Base-by-base conservation (phyloP, 208 protist genomes). In the Leishmania guyanensis region DNA sequence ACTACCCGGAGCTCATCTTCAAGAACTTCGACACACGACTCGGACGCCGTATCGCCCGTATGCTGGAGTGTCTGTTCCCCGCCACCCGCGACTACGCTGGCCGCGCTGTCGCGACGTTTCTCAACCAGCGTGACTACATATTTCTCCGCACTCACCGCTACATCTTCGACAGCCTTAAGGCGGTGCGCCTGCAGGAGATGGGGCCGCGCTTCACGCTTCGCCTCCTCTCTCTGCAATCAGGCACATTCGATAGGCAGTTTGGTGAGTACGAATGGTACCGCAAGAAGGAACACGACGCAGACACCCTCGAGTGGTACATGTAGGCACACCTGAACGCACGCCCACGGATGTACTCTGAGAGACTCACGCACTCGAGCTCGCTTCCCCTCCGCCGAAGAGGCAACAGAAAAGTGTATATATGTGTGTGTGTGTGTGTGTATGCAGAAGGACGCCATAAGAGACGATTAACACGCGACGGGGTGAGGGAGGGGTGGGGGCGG, bases 81-180 rank as follows among this genome's bases (percentile, higher is more conserved):
- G 74, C 89, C 16, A 95, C 91, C 33, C 88, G 94, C 46, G 94
- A 98, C 80, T 98, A 98, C 86, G 90, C 86, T 17, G 96, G 96
- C 46, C 90, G 97, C 58, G 94, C 92, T 36, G 96, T 99, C 39
- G 91, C 93, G 3, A 98, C 97, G 0, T 98, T 99, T 79, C 95
- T 98, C 88, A 98, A 98, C 86, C 94, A 98, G 78, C 92, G 96
- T 54, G 97, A 99, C 79, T 99, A 98, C 85, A 98, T 99, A 62
- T 98, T 98, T 75, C 80, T 99, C 51, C 90, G 97, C 66, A 94
- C 92, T 2, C 97, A 99, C 87, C 91, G 95, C 46, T 99, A 98
- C 88, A 92, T 98, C 75, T 98, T 98, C 82, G 95, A 98, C 80
- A 93, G 88, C 83, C 56, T 96, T 22, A 90, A 97, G 36, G 92